phyloP scores from a whole-genome alignment of 352 stramenopile genomes.

The Aphanomyces astaci region DNA sequence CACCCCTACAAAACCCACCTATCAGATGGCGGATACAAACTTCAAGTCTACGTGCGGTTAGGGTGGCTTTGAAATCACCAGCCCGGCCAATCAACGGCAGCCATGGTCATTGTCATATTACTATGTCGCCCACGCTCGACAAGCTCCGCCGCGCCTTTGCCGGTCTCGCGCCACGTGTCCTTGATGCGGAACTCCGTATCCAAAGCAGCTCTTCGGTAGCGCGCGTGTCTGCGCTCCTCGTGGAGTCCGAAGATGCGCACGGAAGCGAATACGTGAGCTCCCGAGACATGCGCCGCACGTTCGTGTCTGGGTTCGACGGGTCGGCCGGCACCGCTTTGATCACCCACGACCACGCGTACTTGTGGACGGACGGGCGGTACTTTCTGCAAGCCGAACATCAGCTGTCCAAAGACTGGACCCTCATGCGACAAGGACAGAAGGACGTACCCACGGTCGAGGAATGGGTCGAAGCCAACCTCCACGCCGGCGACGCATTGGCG shows the following conservation, averaged over 20 bases:
- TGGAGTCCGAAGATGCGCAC: slow-evolving; percentile 96
- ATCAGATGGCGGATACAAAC: background rate
- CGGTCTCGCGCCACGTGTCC: slow-evolving; percentile 8
- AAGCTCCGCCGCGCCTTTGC: slow-evolving; percentile 14
- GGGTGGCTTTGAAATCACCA: background rate
- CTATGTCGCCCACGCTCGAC: slow-evolving; percentile 8
- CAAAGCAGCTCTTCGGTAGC: background rate
- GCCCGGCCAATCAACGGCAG: background rate
- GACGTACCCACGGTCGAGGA: slow-evolving; percentile 88
- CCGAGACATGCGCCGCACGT: slow-evolving; percentile 92
- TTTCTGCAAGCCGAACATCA: slow-evolving; percentile 95
- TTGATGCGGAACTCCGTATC: slow-evolving; percentile 12
- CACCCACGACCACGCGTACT: slow-evolving; percentile 75
- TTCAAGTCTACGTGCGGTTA: background rate
- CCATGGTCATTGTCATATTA: background rate
- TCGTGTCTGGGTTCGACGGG: slow-evolving; percentile 95
- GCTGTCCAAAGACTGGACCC: slow-evolving; percentile 88
- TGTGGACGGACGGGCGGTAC: slow-evolving; percentile 99
- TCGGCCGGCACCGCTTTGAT: slow-evolving; percentile 91
- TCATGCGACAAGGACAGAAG: slow-evolving; percentile 93
- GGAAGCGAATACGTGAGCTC: slow-evolving; percentile 97
- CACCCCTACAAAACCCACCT: background rate
- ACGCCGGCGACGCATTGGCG: slow-evolving; percentile 64
- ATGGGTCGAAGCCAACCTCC: slow-evolving; percentile 60
- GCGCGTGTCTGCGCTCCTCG: slow-evolving; percentile 83